Conservation (phyloP, 345 rosid species). For the Citrus reticulata region DNA sequence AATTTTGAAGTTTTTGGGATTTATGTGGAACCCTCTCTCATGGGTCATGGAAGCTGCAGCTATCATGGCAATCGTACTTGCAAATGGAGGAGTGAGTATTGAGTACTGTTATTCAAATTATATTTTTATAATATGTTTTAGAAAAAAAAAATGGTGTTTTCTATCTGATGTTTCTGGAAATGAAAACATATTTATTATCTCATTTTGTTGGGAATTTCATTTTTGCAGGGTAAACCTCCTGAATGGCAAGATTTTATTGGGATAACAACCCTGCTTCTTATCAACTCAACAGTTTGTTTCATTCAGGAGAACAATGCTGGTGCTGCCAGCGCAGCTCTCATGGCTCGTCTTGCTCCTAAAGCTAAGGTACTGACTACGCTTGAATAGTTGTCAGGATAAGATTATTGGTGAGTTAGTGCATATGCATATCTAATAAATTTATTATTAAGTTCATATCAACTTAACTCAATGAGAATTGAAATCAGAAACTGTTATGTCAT, state of each 20-base stretch:
- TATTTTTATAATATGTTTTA: background rate
- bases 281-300: constrained; percentile 65
- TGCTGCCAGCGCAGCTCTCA: constrained; percentile 58
- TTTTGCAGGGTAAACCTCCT: constrained; percentile 49
- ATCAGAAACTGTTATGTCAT: too few species aligned
- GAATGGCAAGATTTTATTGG: constrained; percentile 78
- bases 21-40: constrained; percentile 76
- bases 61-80: constrained; percentile 68
- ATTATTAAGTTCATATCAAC: too few species aligned
- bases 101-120: background rate
- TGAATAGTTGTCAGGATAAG: too few species aligned
- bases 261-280: constrained; percentile 45
- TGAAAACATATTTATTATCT: too few species aligned
- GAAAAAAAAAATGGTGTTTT: too few species aligned
- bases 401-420: too few species aligned
- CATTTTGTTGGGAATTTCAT: background rate
- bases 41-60: constrained; percentile 83
- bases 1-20: constrained; percentile 55
- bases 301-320: constrained; percentile 67
- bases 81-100: constrained; percentile 60
- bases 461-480: too few species aligned
- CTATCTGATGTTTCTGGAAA: too few species aligned
- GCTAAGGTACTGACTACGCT: constrained; percentile 36
- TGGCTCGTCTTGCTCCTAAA: constrained; percentile 67
- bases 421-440: too few species aligned